A percentile compares a stretch with the other conserved stretches of the same genome.
Evolutionary conservation across 2,329 filamentous ascomycete genomes (phyloP).

Genomic region (Neonectria sp.): DNA sequence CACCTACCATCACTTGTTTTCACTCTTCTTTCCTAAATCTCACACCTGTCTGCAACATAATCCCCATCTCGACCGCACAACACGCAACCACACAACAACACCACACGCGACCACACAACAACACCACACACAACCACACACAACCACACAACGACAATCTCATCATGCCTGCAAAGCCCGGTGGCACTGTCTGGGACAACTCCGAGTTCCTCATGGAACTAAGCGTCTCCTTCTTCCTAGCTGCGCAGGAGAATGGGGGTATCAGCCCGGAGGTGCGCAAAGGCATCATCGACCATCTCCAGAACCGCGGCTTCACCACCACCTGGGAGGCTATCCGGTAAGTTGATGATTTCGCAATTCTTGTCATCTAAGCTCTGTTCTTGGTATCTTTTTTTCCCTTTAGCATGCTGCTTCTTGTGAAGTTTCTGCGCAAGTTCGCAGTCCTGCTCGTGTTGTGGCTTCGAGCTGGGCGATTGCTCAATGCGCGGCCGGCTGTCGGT

Average conservation of each 20-base stretch:
- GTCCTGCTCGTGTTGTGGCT: constrained; percentile 2
- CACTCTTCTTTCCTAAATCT: not conserved
- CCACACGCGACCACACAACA: no score
- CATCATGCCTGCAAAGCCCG: constrained; percentile 43
- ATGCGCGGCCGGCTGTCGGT: constrained; percentile 6
- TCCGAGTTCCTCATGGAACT: constrained; percentile 53
- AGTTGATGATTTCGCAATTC: constrained; percentile 36
- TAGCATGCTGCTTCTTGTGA: not conserved
- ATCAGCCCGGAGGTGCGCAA: constrained; percentile 50
- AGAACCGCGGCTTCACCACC: constrained; percentile 51
- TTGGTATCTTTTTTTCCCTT: not conserved
- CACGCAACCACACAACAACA: not conserved
- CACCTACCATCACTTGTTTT: not conserved
- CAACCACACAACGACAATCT: not conserved
- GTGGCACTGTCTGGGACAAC: constrained; percentile 50
- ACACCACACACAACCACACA: not conserved
- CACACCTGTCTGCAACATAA: not conserved
- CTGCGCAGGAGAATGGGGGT: constrained; percentile 43
- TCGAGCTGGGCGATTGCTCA: not conserved
- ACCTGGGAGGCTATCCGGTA: constrained; percentile 64
- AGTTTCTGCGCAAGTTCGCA: not conserved
- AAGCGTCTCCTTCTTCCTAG: constrained; percentile 51
- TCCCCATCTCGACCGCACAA: not conserved
- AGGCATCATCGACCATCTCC: constrained; percentile 52
- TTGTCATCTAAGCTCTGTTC: constrained; percentile 4